These are phyloP conservation scores for Rhizopogon vulgaris DNA, from an alignment of 768 basidiomycete species.

Conservation along the genomic window DNA sequence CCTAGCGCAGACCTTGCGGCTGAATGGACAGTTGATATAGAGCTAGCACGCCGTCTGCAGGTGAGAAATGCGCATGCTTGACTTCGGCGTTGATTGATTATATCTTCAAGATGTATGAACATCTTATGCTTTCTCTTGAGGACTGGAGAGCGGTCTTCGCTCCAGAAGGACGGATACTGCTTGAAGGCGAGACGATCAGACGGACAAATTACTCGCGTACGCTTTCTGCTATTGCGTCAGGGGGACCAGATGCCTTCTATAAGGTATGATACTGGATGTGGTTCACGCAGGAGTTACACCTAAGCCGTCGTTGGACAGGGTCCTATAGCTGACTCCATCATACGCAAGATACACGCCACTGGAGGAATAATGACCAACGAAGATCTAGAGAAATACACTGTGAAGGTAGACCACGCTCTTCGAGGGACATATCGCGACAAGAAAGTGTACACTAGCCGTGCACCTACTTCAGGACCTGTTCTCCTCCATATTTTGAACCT, in stretches of 20 bases:
- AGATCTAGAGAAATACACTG: conserved; percentile 68
- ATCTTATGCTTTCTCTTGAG: conserved; percentile 58
- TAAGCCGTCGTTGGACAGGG: conserved; percentile 40
- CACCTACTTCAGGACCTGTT: conserved; percentile 88
- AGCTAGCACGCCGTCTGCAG: conserved; percentile 68
- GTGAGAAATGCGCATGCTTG: conserved; percentile 31
- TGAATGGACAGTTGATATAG: conserved; percentile 75
- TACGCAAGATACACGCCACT: conserved; percentile 60
- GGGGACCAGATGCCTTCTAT: conserved; percentile 83
- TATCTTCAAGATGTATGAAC: conserved; percentile 32
- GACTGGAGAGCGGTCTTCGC: conserved; percentile 86
- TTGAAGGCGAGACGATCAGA: conserved; percentile 68
- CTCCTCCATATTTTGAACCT: conserved; percentile 89
- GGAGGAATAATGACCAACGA: conserved; percentile 77
- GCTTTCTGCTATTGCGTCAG: conserved; percentile 61
- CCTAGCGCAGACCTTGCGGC: conserved; percentile 71
- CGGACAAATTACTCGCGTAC: conserved; percentile 76
- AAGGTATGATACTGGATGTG: conserved; percentile 35
- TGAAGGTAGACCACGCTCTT: conserved; percentile 67
- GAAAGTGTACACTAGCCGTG: conserved; percentile 78
- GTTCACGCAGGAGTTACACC: conserved; percentile 6
- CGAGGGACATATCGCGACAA: conserved; percentile 70
- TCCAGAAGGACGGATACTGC: conserved; percentile 61
- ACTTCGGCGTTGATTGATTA: conserved; percentile 1
- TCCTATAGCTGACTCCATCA: conserved; percentile 71